Evolutionary conservation across 2,329 filamentous ascomycete species (phyloP).

Genomic region (Colletotrichum graminicola): DNA sequence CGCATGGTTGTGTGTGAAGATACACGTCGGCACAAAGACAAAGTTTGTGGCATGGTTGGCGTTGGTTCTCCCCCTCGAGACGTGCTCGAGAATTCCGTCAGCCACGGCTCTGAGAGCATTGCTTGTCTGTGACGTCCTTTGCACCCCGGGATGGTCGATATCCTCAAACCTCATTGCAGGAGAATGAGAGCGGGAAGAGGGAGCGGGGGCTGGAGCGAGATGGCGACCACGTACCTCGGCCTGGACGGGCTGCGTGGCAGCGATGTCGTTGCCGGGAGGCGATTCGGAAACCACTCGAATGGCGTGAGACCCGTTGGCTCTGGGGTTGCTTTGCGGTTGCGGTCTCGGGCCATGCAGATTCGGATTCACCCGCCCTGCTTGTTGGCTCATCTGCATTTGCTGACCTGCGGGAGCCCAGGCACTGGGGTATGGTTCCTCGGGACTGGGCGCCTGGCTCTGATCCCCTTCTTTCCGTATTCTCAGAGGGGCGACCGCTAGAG

Average conservation of each 20-base stretch:
- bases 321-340: neutral
- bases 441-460: neutral
- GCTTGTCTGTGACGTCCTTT: neutral
- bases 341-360: neutral
- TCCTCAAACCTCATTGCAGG: neutral
- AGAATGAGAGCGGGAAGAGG: neutral
- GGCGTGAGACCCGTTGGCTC: neutral
- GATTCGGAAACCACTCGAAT: neutral
- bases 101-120: neutral
- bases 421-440: neutral
- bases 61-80: neutral
- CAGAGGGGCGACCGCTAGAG: neutral
- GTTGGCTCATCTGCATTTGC: neutral
- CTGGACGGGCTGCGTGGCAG: neutral
- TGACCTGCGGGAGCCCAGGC: neutral
- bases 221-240: neutral
- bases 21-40: neutral
- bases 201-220: neutral
- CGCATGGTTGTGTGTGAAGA: neutral
- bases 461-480: neutral
- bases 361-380: neutral
- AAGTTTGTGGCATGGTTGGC: neutral
- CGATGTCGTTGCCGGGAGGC: neutral
- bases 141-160: neutral
- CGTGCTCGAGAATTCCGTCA: neutral